Conservation (phyloP, 2,329 filamentous ascomycete genomes). For the Diaporthe aspalathi region DNA sequence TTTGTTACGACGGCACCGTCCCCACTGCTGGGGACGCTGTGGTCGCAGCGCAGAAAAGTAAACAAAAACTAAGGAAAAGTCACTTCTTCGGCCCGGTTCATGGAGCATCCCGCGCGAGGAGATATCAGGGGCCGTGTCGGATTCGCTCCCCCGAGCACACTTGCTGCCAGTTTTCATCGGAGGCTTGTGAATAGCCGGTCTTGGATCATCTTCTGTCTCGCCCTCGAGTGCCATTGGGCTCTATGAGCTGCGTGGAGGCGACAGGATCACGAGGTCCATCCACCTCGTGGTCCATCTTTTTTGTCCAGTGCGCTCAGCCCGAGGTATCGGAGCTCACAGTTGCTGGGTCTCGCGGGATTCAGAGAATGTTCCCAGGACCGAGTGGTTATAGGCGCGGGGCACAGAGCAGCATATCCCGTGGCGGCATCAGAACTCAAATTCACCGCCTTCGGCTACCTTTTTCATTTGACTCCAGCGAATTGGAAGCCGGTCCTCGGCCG, state of each 20-base stretch:
- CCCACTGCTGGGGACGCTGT: not conserved
- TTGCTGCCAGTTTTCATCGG: not conserved
- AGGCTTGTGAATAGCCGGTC: not conserved
- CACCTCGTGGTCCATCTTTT: not conserved
- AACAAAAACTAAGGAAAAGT: not conserved
- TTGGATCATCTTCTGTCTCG: not conserved
- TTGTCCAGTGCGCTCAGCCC: not conserved
- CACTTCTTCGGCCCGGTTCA: not conserved
- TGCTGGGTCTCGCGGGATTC: not conserved
- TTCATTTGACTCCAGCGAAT: not conserved
- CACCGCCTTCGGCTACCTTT: not conserved
- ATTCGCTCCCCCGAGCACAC: not conserved
- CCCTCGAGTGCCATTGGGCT: not conserved
- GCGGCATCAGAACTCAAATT: not conserved
- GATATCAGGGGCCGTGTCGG: not conserved
- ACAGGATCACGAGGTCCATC: not conserved
- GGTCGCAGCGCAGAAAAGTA: not conserved
- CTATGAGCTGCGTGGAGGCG: not conserved
- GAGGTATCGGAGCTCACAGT: not conserved
- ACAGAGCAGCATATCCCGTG: not conserved
- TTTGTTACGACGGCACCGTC: not conserved
- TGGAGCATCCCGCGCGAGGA: not conserved
- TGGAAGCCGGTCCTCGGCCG: not conserved
- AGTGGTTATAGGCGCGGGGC: not conserved
- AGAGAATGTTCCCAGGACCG: not conserved